Evolutionary conservation across 345 rosid genomes (phyloP).

Genomic region (Hibiscus trionum): DNA sequence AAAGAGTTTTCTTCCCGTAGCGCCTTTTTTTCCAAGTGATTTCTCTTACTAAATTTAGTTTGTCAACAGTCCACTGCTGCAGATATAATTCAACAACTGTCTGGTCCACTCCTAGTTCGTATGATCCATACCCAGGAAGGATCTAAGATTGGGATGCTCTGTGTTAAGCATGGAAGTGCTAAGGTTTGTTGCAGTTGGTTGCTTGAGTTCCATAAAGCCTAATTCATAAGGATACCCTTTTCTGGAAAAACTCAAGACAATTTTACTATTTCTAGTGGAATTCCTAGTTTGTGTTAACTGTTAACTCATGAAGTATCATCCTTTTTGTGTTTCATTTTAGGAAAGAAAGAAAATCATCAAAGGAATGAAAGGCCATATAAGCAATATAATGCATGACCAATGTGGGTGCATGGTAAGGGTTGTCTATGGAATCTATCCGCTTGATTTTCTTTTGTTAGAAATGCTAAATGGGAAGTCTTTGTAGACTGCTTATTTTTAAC

Average conservation of each 20-base stretch:
- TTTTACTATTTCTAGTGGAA: not conserved
- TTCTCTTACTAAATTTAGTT: slow-evolving; percentile 17
- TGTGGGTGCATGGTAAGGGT: slow-evolving; percentile 68
- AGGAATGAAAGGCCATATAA: slow-evolving; percentile 67
- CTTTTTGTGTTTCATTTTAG: slow-evolving; percentile 30
- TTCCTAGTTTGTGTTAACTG: not conserved
- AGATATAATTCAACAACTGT: slow-evolving; percentile 65
- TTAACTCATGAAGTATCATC: slow-evolving; percentile 7
- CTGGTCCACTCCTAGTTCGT: slow-evolving; percentile 77
- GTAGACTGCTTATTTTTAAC: not conserved
- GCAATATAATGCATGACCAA: slow-evolving; percentile 62
- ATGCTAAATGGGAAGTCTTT: not conserved
- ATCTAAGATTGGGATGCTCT: slow-evolving; percentile 69
- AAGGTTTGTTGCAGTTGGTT: slow-evolving; percentile 43
- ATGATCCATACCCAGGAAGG: slow-evolving; percentile 97
- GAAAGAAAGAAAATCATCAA: slow-evolving; percentile 88
- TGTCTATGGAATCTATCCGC: slow-evolving; percentile 6
- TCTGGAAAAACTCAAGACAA: not conserved
- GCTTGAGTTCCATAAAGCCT: not conserved
- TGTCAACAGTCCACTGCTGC: slow-evolving; percentile 63
- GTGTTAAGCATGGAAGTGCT: slow-evolving; percentile 89
- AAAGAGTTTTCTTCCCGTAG: slow-evolving; percentile 3
- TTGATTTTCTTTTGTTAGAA: slow-evolving; percentile 1
- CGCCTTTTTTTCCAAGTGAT: not conserved
- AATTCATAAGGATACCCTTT: not conserved